Evolutionary conservation across 257 asterid genomes (phyloP).

Genomic region (Linderniella brevidens): DNA sequence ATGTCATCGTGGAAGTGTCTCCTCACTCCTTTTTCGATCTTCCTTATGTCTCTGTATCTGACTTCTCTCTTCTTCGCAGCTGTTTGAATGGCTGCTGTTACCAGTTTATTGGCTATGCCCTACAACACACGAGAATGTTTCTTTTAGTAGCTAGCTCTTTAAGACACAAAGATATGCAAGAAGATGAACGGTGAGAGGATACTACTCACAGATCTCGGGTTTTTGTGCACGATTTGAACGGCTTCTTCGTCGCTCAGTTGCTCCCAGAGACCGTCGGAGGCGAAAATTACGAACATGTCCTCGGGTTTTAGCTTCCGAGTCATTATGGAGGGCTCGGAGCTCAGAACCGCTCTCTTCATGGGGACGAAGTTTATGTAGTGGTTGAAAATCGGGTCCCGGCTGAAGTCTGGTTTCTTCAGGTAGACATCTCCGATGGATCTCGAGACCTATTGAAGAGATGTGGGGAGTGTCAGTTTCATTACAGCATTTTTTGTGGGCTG

Average conservation of each 20-base stretch:
- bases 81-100: slow-evolving; percentile 71
- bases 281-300: slow-evolving; percentile 75
- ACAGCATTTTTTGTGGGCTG: too few species aligned
- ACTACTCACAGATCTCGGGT: slow-evolving; percentile 75
- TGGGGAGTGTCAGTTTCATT: too few species aligned
- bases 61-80: slow-evolving; percentile 92
- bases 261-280: slow-evolving; percentile 99
- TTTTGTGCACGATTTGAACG: slow-evolving; percentile 56
- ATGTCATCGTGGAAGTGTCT: slow-evolving; percentile 94
- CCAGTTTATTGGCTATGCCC: slow-evolving; percentile 91
- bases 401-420: slow-evolving; percentile 78
- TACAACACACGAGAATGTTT: slow-evolving; percentile 12
- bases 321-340: slow-evolving; percentile 85
- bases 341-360: slow-evolving; percentile 56
- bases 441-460: slow-evolving; percentile 50
- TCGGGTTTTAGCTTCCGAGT: slow-evolving; percentile 61
- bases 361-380: slow-evolving; percentile 47
- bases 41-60: slow-evolving; percentile 55
- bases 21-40: slow-evolving; percentile 74
- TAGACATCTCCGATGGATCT: slow-evolving; percentile 91
- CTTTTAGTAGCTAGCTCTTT: neutral
- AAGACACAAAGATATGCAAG: neutral
- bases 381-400: slow-evolving; percentile 59
- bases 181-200: neutral
- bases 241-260: slow-evolving; percentile 73